A percentile compares a stretch with the other conserved stretches of the same genome.
Conservation (phyloP, 2,329 filamentous ascomycete genomes). For the Thermoascus crustaceus region DNA sequence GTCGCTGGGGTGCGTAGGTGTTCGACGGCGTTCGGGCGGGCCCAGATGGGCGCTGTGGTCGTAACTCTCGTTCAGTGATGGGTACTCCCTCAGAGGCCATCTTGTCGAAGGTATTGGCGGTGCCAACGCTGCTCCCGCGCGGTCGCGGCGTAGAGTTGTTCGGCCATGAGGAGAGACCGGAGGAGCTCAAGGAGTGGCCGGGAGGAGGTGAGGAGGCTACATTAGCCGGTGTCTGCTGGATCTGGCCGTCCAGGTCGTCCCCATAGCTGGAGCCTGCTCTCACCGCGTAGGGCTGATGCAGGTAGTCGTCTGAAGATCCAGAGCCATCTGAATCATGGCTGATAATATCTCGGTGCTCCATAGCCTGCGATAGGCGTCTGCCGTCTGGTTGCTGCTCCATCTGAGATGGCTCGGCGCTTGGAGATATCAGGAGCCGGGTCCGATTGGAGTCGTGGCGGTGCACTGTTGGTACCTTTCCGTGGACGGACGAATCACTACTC, state of each 20-base stretch:
- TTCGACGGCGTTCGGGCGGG: conserved; percentile 68
- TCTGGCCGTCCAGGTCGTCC: conserved; percentile 23
- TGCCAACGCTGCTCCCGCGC: conserved; percentile 36
- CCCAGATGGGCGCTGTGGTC: conserved; percentile 58
- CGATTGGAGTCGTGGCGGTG: conserved; percentile 24
- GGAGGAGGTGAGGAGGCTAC: conserved; percentile 27
- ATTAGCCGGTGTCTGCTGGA: conserved; percentile 23
- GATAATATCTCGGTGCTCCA: conserved; percentile 37
- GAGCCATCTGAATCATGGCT: conserved; percentile 34
- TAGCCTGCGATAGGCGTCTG: conserved; percentile 18
- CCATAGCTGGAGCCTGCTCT: conserved; percentile 24
- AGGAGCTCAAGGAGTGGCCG: conserved; percentile 13
- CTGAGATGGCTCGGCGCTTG: background rate
- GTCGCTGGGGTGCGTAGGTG: conserved; percentile 62
- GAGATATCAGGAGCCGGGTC: conserved; percentile 3
- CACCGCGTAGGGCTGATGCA: conserved; percentile 25
- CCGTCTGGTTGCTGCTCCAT: conserved; percentile 6
- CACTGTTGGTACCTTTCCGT: conserved; percentile 11
- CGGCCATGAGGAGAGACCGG: conserved; percentile 28
- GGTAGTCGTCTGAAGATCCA: conserved; percentile 35
- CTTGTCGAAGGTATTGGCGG: conserved; percentile 36
- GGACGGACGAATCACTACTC: conserved; percentile 4
- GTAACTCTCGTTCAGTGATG: conserved; percentile 27
- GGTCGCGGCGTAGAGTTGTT: conserved; percentile 29
- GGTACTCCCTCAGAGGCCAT: conserved; percentile 19